phyloP scores from a whole-genome alignment of 176 grass and related monocot genomes.

The Cenchrus purpureus region DNA sequence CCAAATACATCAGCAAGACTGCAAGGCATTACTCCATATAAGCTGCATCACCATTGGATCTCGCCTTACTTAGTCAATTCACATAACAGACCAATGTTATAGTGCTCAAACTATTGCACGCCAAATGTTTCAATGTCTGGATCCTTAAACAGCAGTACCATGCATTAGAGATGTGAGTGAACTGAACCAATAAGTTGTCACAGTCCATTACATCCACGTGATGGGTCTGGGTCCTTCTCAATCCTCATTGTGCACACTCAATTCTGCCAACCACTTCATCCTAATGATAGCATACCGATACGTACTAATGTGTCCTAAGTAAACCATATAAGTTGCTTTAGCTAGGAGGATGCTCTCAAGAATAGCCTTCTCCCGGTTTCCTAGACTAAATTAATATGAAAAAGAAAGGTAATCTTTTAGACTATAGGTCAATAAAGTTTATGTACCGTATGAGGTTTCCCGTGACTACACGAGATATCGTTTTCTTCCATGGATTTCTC shows the following conservation, averaged over 20 bases:
- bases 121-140: slow-evolving; percentile 35
- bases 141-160: slow-evolving; percentile 24
- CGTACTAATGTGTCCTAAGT: not conserved
- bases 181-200: slow-evolving; percentile 20
- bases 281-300: slow-evolving; percentile 13
- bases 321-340: not conserved
- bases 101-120: slow-evolving; percentile 3
- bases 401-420: slow-evolving; percentile 8
- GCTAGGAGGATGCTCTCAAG: not conserved
- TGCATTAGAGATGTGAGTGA: slow-evolving; percentile 24
- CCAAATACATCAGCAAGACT: slow-evolving; percentile 20
- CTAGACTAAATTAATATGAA: not conserved
- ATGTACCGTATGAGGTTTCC: slow-evolving; percentile 7
- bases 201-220: slow-evolving; percentile 24
- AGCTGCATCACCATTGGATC: slow-evolving; percentile 12
- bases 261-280: not conserved
- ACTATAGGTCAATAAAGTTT: not conserved
- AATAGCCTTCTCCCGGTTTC: slow-evolving; percentile 2
- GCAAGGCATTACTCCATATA: slow-evolving; percentile 30
- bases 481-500: not conserved
- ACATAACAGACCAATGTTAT: slow-evolving; percentile 27
- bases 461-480: not conserved
- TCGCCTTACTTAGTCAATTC: not conserved
- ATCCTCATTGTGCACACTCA: not conserved
- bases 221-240: not conserved